Percentiles rank a stretch among this genome's conserved stretches.
Conservation (phyloP, 495 filamentous ascomycete genomes). For the Penicillium nucicola region DNA sequence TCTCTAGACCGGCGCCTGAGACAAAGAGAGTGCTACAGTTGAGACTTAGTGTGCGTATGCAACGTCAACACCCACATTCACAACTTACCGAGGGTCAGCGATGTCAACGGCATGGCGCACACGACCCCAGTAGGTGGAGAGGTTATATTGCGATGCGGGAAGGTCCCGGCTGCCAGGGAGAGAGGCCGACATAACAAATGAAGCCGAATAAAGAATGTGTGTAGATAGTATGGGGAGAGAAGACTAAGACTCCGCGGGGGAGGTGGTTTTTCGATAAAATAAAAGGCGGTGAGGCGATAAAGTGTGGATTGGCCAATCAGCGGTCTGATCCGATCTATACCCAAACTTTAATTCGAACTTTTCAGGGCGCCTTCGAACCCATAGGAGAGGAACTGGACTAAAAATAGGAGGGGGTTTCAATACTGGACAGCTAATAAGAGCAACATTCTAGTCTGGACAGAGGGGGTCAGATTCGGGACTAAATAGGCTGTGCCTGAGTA, state of each 20-base stretch:
- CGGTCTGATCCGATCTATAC: background rate
- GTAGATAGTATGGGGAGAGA: constrained; percentile 6
- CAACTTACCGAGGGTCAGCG: constrained; percentile 88
- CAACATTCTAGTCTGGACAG: background rate
- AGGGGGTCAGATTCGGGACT: background rate
- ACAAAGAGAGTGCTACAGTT: constrained; percentile 70
- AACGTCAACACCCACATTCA: background rate
- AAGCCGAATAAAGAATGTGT: constrained; percentile 1
- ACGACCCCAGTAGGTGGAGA: constrained; percentile 91
- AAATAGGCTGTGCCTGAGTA: background rate
- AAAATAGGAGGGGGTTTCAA: background rate
- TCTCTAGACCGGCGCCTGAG: constrained; percentile 70
- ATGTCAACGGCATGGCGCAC: constrained; percentile 87
- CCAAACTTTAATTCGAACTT: background rate
- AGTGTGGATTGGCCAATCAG: constrained; percentile 22
- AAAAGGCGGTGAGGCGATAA: constrained; percentile 46
- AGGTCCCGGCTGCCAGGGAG: constrained; percentile 82
- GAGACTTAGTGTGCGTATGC: constrained; percentile 1
- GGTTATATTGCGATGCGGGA: constrained; percentile 86
- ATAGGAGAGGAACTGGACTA: background rate
- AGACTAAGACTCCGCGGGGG: constrained; percentile 18
- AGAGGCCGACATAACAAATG: constrained; percentile 74
- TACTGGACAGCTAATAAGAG: no score
- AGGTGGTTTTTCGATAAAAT: constrained; percentile 18
- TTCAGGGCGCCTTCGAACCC: background rate